Conservation (phyloP, 139 green algal species). For the Astrephomene gubernaculifera region DNA sequence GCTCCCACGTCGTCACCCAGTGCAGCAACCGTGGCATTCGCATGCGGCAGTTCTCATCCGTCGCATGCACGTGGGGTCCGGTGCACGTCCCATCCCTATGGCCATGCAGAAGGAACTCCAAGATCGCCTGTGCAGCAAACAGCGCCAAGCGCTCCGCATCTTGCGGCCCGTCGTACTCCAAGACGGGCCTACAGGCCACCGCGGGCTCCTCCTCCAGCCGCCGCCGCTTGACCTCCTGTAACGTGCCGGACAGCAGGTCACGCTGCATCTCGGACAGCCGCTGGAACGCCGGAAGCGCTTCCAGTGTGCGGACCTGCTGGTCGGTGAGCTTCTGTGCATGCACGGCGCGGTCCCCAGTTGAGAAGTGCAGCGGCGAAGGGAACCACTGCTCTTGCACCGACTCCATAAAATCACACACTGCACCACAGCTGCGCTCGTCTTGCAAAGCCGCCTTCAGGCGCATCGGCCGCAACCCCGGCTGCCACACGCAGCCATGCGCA, state of each 20-base stretch:
- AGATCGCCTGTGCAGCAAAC: neutral
- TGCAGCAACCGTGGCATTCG: conserved; percentile 52
- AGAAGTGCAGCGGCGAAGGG: neutral
- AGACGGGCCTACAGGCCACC: neutral
- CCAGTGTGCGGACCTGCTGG: too few species aligned
- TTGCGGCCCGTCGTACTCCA: neutral
- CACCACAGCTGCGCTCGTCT: neutral
- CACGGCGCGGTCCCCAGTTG: neutral
- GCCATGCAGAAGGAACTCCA: neutral
- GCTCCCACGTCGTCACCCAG: neutral
- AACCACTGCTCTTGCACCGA: conserved; percentile 1
- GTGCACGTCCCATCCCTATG: neutral
- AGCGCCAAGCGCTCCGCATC: neutral
- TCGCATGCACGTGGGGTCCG: neutral
- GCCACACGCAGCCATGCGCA: neutral
- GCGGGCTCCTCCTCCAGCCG: neutral
- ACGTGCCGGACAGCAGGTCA: neutral
- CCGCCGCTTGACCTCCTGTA: neutral
- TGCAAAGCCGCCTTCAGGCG: neutral
- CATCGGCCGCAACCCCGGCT: neutral
- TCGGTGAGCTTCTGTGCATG: neutral
- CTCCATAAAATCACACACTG: neutral
- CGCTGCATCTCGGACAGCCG: neutral
- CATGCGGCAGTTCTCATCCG: neutral
- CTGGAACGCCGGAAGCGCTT: neutral